These are phyloP conservation scores for Clohesyomyces aquaticus DNA, from an alignment of 495 filamentous ascomycete species.

Conservation along the genomic window DNA sequence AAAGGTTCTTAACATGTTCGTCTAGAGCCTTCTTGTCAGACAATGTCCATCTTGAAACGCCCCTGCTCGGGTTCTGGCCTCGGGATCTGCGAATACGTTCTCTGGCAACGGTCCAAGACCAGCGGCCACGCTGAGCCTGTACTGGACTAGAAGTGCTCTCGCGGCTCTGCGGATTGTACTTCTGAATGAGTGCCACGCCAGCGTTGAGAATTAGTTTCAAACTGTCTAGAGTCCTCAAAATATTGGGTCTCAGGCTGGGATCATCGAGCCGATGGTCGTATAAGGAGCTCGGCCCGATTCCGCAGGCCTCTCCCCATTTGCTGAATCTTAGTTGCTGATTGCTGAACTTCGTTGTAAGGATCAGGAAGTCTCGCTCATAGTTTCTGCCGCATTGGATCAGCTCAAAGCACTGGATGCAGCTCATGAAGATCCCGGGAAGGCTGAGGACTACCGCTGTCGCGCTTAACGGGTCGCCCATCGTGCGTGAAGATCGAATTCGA, in stretches of 20 bases:
- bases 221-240: neutral
- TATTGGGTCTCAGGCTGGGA: neutral
- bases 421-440: constrained; percentile 13
- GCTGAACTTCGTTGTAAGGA: constrained; percentile 2
- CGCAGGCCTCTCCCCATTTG: constrained; percentile 11
- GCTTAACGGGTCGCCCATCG: constrained; percentile 9
- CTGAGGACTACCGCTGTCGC: neutral
- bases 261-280: constrained; percentile 3
- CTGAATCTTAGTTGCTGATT: constrained; percentile 5
- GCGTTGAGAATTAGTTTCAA: neutral
- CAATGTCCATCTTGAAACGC: neutral
- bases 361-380: neutral
- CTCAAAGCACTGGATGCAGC: constrained; percentile 10
- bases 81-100: neutral
- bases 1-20: neutral
- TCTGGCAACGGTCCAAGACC: constrained; percentile 9
- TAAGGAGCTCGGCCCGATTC: neutral
- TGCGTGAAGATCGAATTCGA: no score
- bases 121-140: neutral
- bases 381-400: constrained; percentile 6
- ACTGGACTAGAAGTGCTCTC: neutral
- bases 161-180: neutral
- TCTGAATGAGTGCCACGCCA: neutral
- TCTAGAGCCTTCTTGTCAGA: neutral
- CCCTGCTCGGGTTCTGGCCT: neutral